These are phyloP conservation scores for Hygrocybe punicea DNA, from an alignment of 768 basidiomycete species.

Conservation along the genomic window DNA sequence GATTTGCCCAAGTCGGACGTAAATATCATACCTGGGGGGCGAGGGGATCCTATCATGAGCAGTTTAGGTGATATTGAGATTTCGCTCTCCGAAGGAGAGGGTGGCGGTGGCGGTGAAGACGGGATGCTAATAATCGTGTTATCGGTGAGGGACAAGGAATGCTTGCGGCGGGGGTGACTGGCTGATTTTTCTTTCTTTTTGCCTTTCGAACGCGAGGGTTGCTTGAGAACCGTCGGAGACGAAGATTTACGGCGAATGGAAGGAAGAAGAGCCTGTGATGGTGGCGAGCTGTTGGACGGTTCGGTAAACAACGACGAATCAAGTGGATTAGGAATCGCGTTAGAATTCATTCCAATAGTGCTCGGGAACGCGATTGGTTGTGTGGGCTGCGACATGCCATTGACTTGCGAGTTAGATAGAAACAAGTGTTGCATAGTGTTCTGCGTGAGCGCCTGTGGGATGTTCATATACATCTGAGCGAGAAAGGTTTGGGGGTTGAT, in stretches of 20 bases:
- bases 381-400: neutral
- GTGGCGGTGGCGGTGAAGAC: neutral
- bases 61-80: neutral
- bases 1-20: conserved; percentile 39
- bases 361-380: neutral
- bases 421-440: neutral
- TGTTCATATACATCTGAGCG: neutral
- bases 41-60: conserved; percentile 8
- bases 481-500: neutral
- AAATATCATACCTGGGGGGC: conserved; percentile 41
- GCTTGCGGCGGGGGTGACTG: neutral
- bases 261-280: neutral
- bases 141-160: neutral
- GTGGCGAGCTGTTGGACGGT: neutral
- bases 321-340: neutral
- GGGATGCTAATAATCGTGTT: too few species aligned
- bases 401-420: neutral
- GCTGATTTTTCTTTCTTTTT: conserved; percentile 21
- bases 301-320: neutral
- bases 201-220: conserved; percentile 19
- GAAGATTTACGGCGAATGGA: neutral
- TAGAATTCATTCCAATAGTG: neutral
- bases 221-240: neutral
- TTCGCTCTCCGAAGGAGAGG: neutral
- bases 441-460: neutral